Evolutionary conservation across 2,329 filamentous ascomycete species (phyloP).

Genomic region (Ascochyta lentis): DNA sequence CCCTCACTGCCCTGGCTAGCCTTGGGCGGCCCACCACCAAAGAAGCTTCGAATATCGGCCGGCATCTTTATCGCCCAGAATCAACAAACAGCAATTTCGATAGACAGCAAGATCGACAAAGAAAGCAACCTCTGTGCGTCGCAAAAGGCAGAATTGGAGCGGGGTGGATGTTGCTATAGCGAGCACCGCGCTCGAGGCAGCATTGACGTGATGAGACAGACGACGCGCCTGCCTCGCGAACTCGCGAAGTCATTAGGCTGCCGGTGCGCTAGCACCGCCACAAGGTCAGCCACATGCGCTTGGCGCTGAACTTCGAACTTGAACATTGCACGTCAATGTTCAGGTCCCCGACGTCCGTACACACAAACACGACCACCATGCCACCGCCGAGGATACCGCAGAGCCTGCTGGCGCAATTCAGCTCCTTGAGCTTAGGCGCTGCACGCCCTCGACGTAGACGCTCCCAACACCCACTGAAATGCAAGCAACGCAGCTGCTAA

Average conservation of each 20-base stretch:
- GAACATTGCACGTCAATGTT: background rate
- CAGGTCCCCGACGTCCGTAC: background rate
- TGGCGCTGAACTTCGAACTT: constrained; percentile 34
- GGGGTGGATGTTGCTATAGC: constrained; percentile 14
- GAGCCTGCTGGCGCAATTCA: constrained; percentile 45
- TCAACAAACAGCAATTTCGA: background rate
- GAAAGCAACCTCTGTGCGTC: background rate
- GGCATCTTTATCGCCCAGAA: constrained; percentile 66
- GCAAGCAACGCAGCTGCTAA: constrained; percentile 15
- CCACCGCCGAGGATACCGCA: constrained; percentile 49
- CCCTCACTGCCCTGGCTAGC: constrained; percentile 52
- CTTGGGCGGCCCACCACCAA: constrained; percentile 75
- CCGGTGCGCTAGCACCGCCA: constrained; percentile 13
- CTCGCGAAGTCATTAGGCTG: constrained; percentile 15
- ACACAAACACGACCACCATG: constrained; percentile 39
- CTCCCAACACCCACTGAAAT: constrained; percentile 23
- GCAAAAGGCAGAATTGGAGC: background rate
- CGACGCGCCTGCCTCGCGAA: constrained; percentile 23
- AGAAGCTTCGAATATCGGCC: constrained; percentile 87
- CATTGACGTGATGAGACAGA: constrained; percentile 12
- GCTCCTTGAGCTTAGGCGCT: constrained; percentile 33
- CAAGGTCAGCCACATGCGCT: constrained; percentile 22
- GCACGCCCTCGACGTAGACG: constrained; percentile 32
- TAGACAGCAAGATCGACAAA: background rate
- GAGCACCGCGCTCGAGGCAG: constrained; percentile 6